Evolutionary conservation across 768 basidiomycete species (phyloP).

Genomic region (Boletus tylopilopsis): DNA sequence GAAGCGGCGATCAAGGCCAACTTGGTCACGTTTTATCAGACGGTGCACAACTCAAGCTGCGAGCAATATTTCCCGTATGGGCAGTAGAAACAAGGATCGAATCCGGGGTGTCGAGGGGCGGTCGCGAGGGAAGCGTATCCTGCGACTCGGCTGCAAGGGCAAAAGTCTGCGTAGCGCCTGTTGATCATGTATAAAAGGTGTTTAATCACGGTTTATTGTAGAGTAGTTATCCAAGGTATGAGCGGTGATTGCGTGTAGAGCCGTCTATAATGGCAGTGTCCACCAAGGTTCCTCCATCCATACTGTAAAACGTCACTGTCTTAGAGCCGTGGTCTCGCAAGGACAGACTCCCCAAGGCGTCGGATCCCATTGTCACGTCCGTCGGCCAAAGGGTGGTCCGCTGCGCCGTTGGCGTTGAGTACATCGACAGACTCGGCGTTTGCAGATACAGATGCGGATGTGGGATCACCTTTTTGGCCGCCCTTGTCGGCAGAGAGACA

Average conservation of each 20-base stretch:
- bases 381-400: neutral
- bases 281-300: neutral
- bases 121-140: too few species aligned
- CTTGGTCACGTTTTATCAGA: constrained; percentile 9
- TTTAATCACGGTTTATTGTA: neutral
- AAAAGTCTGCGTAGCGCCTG: too few species aligned
- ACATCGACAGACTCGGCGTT: neutral
- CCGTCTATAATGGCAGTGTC: neutral
- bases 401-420: too few species aligned
- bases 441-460: neutral
- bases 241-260: constrained; percentile 5
- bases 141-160: too few species aligned
- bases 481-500: constrained; percentile 31
- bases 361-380: neutral
- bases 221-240: neutral
- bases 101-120: too few species aligned
- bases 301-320: neutral
- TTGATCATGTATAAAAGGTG: too few species aligned
- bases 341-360: neutral
- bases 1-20: constrained; percentile 18
- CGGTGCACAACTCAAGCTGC: constrained; percentile 7
- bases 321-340: constrained; percentile 20
- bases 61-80: constrained; percentile 15
- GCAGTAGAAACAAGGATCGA: too few species aligned
- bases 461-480: constrained; percentile 8